Conservation (phyloP, 2,329 filamentous ascomycete genomes). For the Microcyclosporella mali region DNA sequence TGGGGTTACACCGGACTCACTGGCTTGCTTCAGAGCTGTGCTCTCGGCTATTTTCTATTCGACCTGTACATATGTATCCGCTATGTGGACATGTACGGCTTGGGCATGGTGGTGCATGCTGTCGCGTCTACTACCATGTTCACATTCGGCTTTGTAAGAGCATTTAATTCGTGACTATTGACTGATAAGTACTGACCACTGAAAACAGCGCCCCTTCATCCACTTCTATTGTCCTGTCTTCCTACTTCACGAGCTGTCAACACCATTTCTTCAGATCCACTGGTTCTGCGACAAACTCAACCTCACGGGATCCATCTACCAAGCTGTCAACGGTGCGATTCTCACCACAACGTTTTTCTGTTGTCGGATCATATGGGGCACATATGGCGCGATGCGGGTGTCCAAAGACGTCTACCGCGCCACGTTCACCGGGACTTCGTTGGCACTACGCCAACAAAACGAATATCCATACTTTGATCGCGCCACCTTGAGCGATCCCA, state of each 20-base stretch:
- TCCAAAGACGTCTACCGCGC: constrained; percentile 62
- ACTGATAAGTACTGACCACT: constrained; percentile 1
- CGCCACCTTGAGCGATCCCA: constrained; percentile 18
- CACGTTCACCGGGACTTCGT: constrained; percentile 24
- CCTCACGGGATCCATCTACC: constrained; percentile 66
- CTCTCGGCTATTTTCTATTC: constrained; percentile 78
- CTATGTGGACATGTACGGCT: constrained; percentile 65
- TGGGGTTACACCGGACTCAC: constrained; percentile 72
- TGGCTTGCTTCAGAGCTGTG: constrained; percentile 69
- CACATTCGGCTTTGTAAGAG: constrained; percentile 69
- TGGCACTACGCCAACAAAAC: constrained; percentile 10
- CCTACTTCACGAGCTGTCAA: constrained; percentile 81
- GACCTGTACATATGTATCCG: constrained; percentile 64
- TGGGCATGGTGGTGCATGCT: constrained; percentile 71
- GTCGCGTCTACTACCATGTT: constrained; percentile 68
- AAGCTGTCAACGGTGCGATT: constrained; percentile 70
- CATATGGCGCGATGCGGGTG: constrained; percentile 58
- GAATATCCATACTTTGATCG: constrained; percentile 15
- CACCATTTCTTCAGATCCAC: constrained; percentile 79
- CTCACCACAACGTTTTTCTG: constrained; percentile 70
- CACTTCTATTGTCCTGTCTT: constrained; percentile 77
- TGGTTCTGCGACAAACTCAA: constrained; percentile 87
- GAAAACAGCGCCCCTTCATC: constrained; percentile 64
- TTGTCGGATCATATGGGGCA: constrained; percentile 72
- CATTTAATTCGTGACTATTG: constrained; percentile 1